phyloP scores from a whole-genome alignment of 1,284 basidiomycete genomes.

The Leccinum ponderosum region DNA sequence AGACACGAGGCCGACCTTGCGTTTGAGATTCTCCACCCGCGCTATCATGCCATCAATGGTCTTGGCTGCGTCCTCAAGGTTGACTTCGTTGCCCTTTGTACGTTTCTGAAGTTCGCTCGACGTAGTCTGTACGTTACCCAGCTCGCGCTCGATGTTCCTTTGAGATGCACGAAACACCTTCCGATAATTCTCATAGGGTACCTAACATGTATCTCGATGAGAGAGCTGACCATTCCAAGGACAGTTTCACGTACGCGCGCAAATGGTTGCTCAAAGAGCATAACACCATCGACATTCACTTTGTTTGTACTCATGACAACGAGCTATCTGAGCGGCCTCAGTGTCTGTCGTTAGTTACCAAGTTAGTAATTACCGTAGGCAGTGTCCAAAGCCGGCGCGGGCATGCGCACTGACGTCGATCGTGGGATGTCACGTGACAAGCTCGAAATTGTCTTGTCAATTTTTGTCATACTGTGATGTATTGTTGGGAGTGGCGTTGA shows the following conservation, averaged over 20 bases:
- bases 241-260: constrained; percentile 53
- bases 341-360: constrained; percentile 13
- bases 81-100: constrained; percentile 39
- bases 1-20: constrained; percentile 57
- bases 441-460: neutral
- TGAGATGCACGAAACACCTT: constrained; percentile 81
- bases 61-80: constrained; percentile 54
- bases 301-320: constrained; percentile 46
- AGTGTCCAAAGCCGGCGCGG: neutral
- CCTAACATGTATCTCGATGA: constrained; percentile 44
- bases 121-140: constrained; percentile 57
- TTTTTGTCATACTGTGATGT: neutral
- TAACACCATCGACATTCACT: constrained; percentile 71
- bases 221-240: constrained; percentile 5
- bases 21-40: constrained; percentile 74
- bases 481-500: neutral
- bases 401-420: constrained; percentile 20
- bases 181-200: constrained; percentile 85
- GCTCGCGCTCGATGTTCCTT: constrained; percentile 78
- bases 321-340: constrained; percentile 2
- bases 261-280: constrained; percentile 88
- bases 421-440: constrained; percentile 27
- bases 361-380: neutral
- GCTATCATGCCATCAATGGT: constrained; percentile 76
- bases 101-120: constrained; percentile 56